Evolutionary conservation across 179 eudicot genomes (phyloP).

Genomic region (Gypsophila paniculata): DNA sequence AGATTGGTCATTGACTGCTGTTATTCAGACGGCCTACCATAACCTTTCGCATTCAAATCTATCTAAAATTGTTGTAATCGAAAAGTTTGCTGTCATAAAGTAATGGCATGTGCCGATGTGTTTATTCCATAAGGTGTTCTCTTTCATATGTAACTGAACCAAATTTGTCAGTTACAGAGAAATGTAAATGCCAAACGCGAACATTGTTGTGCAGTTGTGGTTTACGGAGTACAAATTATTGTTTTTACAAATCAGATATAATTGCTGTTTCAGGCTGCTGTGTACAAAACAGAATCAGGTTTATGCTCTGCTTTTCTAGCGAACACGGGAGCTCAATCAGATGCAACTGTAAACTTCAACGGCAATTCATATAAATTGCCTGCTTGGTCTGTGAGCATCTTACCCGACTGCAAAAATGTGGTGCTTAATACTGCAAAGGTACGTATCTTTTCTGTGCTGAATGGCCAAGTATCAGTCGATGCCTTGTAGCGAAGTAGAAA

Average conservation of each 20-base stretch:
- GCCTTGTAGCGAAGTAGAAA: not conserved
- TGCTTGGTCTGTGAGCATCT: constrained; percentile 98
- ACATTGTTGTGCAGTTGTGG: not conserved
- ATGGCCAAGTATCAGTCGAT: not conserved
- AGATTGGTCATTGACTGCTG: no score
- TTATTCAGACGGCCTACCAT: no score
- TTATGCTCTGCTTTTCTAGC: constrained; percentile 79
- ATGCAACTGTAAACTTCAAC: constrained; percentile 64
- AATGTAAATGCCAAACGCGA: not conserved
- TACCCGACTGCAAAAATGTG: constrained; percentile 97
- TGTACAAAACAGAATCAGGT: constrained; percentile 65
- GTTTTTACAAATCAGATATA: not conserved
- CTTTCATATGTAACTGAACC: not conserved
- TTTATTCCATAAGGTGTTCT: not conserved
- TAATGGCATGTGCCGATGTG: not conserved
- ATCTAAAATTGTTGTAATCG: not conserved
- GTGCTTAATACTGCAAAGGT: constrained; percentile 92
- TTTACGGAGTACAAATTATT: not conserved
- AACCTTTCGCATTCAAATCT: no score
- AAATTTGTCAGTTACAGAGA: not conserved
- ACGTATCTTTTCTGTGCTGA: constrained; percentile 15
- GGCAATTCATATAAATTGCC: constrained; percentile 77
- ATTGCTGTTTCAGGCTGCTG: constrained; percentile 51
- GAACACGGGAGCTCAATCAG: constrained; percentile 57
- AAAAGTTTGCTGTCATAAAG: not conserved